Evolutionary conservation across 2,329 filamentous ascomycete species (phyloP).

Genomic region (Claviceps cyperi): DNA sequence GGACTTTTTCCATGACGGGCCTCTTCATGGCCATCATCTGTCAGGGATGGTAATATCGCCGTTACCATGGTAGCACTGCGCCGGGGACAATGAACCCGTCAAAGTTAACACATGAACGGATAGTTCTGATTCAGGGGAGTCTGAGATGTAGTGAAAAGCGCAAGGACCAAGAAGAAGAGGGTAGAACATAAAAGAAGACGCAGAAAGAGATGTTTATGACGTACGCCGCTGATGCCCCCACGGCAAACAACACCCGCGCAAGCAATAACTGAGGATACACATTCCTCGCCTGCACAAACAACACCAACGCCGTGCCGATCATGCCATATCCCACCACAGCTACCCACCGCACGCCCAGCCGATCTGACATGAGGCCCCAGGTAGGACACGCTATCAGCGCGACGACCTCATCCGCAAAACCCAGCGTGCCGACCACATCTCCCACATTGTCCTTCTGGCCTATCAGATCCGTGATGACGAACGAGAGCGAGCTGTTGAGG

Average conservation of each 20-base stretch:
- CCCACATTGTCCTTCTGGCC: conserved; percentile 60
- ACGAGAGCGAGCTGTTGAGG: conserved; percentile 70
- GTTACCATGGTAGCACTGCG: conserved; percentile 83
- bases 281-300: conserved; percentile 75
- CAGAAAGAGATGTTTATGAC: conserved; percentile 11
- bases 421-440: conserved; percentile 69
- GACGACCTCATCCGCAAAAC: conserved; percentile 73
- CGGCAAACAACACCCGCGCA: conserved; percentile 71
- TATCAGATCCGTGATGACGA: conserved; percentile 72
- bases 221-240: conserved; percentile 80
- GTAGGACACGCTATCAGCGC: conserved; percentile 66
- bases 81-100: too few relatives aligned
- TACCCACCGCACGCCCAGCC: conserved; percentile 58
- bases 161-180: neutral
- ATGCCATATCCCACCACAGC: conserved; percentile 68
- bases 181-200: neutral
- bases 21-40: conserved; percentile 29
- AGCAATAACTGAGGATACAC: conserved; percentile 82
- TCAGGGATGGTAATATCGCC: conserved; percentile 67
- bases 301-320: conserved; percentile 59
- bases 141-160: too few relatives aligned
- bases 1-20: conserved; percentile 12
- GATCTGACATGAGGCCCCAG: conserved; percentile 68
- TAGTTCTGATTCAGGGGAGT: too few relatives aligned
- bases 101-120: neutral